Conservation (phyloP, 495 filamentous ascomycete genomes). For the Friedmanniomyces simplex region DNA sequence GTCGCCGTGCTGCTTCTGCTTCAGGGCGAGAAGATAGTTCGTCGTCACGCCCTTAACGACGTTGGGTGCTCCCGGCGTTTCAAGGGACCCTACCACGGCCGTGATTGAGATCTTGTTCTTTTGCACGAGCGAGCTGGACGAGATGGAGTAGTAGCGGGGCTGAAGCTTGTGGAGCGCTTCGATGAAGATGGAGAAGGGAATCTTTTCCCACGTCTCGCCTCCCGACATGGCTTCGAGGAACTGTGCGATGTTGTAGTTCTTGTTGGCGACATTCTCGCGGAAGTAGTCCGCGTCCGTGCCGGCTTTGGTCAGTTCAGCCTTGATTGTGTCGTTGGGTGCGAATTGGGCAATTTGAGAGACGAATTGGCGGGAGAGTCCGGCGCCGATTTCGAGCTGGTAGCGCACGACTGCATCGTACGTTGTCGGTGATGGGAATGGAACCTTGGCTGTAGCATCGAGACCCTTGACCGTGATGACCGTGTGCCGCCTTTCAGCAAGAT, state of each 20-base stretch:
- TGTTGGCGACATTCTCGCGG: conserved; percentile 69
- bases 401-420: conserved; percentile 90
- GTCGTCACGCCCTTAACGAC: conserved; percentile 90
- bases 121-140: conserved; percentile 87
- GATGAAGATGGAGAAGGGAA: conserved; percentile 91
- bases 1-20: conserved; percentile 93
- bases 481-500: conserved; percentile 64
- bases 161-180: conserved; percentile 92
- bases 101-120: conserved; percentile 91
- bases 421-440: conserved; percentile 93
- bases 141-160: conserved; percentile 98
- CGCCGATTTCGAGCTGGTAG: conserved; percentile 96
- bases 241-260: conserved; percentile 84
- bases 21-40: conserved; percentile 92
- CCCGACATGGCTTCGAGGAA: conserved; percentile 64
- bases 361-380: conserved; percentile 93
- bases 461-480: conserved; percentile 82
- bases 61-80: conserved; percentile 66
- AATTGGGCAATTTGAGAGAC: conserved; percentile 79
- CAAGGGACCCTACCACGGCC: conserved; percentile 78
- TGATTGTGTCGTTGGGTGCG: conserved; percentile 71
- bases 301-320: conserved; percentile 76
- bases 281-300: conserved; percentile 96
- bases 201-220: conserved; percentile 61
- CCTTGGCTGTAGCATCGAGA: conserved; percentile 89